These are phyloP conservation scores for Tetrahymena elliotti DNA, from an alignment of 73 alveolate genomes.

Conservation along the genomic window DNA sequence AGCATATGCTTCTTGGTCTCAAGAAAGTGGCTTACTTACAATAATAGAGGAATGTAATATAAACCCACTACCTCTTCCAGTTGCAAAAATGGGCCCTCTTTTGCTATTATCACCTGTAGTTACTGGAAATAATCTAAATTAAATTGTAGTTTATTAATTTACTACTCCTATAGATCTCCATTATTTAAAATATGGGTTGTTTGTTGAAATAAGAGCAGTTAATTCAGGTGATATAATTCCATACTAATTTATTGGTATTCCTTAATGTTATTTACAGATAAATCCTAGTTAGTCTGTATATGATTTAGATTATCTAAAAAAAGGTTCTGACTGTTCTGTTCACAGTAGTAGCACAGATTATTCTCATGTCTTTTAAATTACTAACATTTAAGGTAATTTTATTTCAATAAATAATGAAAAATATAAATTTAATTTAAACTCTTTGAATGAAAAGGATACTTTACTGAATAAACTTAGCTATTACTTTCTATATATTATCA, in stretches of 20 bases:
- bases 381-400: neutral
- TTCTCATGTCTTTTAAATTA: neutral
- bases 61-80: neutral
- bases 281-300: neutral
- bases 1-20: neutral
- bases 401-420: neutral
- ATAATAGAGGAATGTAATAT: neutral
- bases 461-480: neutral
- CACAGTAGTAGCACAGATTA: neutral
- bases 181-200: neutral
- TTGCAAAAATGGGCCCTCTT: neutral
- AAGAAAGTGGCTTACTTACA: neutral
- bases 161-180: neutral
- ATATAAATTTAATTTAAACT: neutral
- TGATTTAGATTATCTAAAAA: neutral
- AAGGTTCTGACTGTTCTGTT: neutral
- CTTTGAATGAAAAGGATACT: neutral
- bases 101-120: neutral
- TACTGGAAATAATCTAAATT: neutral
- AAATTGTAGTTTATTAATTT: neutral
- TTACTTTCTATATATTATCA: neutral
- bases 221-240: neutral
- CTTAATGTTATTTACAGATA: neutral
- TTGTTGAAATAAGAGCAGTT: neutral
- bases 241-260: neutral